Evolutionary conservation across 2,329 filamentous ascomycete species (phyloP).

Genomic region (Penicillium frequentans): DNA sequence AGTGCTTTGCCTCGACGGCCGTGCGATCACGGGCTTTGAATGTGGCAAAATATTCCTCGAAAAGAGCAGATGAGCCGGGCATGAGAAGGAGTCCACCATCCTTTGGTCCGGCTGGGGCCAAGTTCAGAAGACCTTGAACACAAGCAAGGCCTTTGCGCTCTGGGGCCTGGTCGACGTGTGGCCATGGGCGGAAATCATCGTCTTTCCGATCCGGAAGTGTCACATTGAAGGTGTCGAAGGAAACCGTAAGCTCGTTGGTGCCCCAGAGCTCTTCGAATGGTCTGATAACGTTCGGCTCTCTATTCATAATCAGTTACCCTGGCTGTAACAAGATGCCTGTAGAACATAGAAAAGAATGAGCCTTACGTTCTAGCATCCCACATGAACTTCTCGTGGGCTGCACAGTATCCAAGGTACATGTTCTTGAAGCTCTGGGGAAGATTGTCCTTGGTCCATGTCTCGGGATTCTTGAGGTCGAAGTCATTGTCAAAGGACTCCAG

Average conservation of each 20-base stretch:
- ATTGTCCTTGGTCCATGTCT: neutral
- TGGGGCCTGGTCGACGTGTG: neutral
- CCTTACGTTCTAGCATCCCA: constrained; percentile 38
- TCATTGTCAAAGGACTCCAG: constrained; percentile 35
- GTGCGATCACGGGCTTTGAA: neutral
- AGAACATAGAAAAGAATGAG: neutral
- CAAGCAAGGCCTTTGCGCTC: neutral
- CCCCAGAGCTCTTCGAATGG: constrained; percentile 1
- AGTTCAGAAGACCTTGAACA: constrained; percentile 20
- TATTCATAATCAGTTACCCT: neutral
- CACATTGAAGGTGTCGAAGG: constrained; percentile 3
- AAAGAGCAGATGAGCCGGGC: constrained; percentile 11
- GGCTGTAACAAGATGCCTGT: neutral
- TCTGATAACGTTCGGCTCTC: constrained; percentile 46
- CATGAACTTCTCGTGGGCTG: constrained; percentile 49
- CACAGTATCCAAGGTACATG: constrained; percentile 34
- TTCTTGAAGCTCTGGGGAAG: neutral
- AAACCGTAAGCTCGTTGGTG: neutral
- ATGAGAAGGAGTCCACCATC: constrained; percentile 19
- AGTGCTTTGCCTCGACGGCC: constrained; percentile 5
- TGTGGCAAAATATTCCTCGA: constrained; percentile 13
- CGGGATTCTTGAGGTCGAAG: neutral
- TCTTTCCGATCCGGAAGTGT: neutral
- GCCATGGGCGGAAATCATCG: neutral
- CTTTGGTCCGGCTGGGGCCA: constrained; percentile 12